A percentile compares a stretch with the other conserved stretches of the same genome.
Conservation (phyloP, 208 protist genomes). For the Acanthamoeba healyi region DNA sequence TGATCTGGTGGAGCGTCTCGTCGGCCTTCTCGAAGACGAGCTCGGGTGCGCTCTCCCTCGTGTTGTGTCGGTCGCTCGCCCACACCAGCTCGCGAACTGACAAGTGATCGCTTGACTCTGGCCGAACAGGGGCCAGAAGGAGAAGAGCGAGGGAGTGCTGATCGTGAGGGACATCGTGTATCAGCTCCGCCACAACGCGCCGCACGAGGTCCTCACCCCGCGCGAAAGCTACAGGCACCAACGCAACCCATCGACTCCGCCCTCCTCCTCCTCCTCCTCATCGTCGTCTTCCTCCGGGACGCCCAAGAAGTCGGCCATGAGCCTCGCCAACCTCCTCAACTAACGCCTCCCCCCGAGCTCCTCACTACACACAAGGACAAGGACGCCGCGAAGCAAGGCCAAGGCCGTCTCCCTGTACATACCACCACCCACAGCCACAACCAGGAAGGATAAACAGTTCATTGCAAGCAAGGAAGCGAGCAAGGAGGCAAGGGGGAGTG, state of each 20-base stretch:
- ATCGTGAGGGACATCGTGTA: background rate
- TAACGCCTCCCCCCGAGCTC: background rate
- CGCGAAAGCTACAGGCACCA: background rate
- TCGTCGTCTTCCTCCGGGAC: background rate
- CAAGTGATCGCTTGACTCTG: too few relatives aligned
- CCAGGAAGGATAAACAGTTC: too few relatives aligned
- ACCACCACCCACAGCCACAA: too few relatives aligned
- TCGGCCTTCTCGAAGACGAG: conserved; percentile 20
- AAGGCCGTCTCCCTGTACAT: too few relatives aligned
- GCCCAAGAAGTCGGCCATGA: conserved; percentile 19
- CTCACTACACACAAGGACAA: too few relatives aligned
- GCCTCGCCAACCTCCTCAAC: conserved; percentile 20
- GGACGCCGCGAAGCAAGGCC: too few relatives aligned
- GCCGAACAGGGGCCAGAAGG: background rate
- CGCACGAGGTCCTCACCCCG: background rate
- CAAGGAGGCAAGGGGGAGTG: too few relatives aligned
- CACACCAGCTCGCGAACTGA: too few relatives aligned
- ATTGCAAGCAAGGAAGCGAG: too few relatives aligned
- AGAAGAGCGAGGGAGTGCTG: background rate
- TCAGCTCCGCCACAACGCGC: background rate
- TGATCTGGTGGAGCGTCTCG: background rate
- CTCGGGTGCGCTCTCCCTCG: background rate
- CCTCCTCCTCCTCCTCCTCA: background rate
- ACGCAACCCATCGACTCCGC: background rate
- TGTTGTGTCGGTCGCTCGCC: background rate